Percentiles rank a stretch among this genome's conserved stretches.
phyloP scores from a whole-genome alignment of 2,329 filamentous ascomycete species.

The Madurella mycetomatis region DNA sequence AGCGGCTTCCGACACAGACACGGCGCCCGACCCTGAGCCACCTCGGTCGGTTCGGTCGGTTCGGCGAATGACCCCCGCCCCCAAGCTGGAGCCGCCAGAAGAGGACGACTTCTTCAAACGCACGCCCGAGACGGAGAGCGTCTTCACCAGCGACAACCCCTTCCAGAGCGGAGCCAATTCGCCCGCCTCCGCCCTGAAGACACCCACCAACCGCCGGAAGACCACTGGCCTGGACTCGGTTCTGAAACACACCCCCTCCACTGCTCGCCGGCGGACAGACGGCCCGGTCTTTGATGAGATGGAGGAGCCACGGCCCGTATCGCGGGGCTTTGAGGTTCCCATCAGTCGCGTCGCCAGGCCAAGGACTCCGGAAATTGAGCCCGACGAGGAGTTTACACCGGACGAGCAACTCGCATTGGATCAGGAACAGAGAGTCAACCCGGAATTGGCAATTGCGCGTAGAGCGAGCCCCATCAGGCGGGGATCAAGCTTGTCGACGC shows the following conservation, averaged over 20 bases:
- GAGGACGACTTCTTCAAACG: slow-evolving; percentile 41
- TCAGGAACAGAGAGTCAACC: slow-evolving; percentile 58
- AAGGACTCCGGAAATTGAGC: slow-evolving; percentile 47
- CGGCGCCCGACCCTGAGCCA: slow-evolving; percentile 39
- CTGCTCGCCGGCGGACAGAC: slow-evolving; percentile 43
- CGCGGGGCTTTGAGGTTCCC: slow-evolving; percentile 56
- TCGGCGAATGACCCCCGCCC: slow-evolving; percentile 49
- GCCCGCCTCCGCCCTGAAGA: slow-evolving; percentile 41
- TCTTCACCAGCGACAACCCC: slow-evolving; percentile 86
- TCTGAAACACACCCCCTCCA: slow-evolving; percentile 38
- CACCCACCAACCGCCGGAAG: slow-evolving; percentile 46
- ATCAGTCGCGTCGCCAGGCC: slow-evolving; percentile 38
- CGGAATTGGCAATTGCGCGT: slow-evolving; percentile 42
- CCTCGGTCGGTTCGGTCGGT: slow-evolving; percentile 47
- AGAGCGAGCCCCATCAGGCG: slow-evolving; percentile 37
- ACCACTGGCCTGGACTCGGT: slow-evolving; percentile 39
- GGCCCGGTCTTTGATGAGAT: slow-evolving; percentile 46
- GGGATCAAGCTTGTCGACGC: slow-evolving; percentile 53
- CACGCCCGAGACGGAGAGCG: slow-evolving; percentile 50
- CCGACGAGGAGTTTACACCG: slow-evolving; percentile 89
- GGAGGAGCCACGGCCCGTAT: slow-evolving; percentile 49
- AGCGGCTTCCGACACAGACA: slow-evolving; percentile 48
- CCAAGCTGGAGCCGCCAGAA: slow-evolving; percentile 53
- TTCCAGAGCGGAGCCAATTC: slow-evolving; percentile 85
- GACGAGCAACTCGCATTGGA: slow-evolving; percentile 80